phyloP scores from a whole-genome alignment of 2,329 filamentous ascomycete species.

The Pseudocercospora fijiensis region DNA sequence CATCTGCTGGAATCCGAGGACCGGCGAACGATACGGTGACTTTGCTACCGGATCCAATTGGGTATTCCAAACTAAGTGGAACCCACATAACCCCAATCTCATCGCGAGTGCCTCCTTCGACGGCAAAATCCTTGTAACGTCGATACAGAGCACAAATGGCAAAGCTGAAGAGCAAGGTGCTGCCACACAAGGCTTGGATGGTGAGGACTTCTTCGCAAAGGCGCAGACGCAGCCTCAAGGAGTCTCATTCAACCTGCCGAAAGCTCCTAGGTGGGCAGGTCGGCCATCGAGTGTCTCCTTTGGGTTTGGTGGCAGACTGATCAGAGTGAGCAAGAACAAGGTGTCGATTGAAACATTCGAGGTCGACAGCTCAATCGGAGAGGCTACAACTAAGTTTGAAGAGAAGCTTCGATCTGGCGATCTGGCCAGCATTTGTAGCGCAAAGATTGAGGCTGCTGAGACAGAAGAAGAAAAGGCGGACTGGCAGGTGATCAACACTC shows the following conservation, averaged over 20 bases:
- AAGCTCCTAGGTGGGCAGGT: constrained; percentile 88
- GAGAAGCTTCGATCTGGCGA: constrained; percentile 75
- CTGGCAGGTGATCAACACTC: constrained; percentile 89
- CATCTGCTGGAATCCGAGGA: constrained; percentile 93
- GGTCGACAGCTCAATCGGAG: constrained; percentile 80
- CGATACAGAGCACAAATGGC: constrained; percentile 87
- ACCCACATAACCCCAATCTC: constrained; percentile 86
- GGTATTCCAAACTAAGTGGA: constrained; percentile 94
- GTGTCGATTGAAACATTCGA: constrained; percentile 85
- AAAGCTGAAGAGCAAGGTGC: constrained; percentile 64
- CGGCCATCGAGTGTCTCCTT: constrained; percentile 83
- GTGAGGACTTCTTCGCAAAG: constrained; percentile 93
- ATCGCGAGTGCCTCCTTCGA: constrained; percentile 96
- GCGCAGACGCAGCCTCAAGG: constrained; percentile 89
- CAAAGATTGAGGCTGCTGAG: constrained; percentile 70
- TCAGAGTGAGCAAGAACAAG: constrained; percentile 74
- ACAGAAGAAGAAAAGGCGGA: constrained; percentile 92
- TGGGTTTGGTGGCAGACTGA: constrained; percentile 90
- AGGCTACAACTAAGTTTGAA: constrained; percentile 83
- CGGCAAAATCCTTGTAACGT: constrained; percentile 91
- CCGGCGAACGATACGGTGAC: constrained; percentile 81
- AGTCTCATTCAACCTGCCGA: constrained; percentile 80
- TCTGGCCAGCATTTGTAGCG: constrained; percentile 73
- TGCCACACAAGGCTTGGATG: constrained; percentile 68
- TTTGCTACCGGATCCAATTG: constrained; percentile 98